Percentiles rank a stretch among this genome's conserved stretches.
Conservation (phyloP, 257 asterid genomes). For the Plantago elongata region DNA sequence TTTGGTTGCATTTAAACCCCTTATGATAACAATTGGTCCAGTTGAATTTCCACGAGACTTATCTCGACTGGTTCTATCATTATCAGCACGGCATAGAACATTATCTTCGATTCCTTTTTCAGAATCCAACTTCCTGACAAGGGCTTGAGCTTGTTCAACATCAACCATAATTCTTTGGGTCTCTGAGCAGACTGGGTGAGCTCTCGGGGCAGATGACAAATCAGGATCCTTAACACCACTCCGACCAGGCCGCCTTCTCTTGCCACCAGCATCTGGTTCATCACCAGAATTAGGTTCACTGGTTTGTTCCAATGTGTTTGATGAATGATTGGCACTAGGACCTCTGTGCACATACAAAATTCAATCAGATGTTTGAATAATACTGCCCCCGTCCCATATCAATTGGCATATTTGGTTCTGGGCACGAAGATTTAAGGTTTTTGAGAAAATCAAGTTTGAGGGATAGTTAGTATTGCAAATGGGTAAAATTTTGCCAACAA, state of each 20-base stretch:
- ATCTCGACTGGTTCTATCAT: slow-evolving; percentile 70
- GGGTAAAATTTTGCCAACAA: too few species aligned
- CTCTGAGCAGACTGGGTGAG: slow-evolving; percentile 76
- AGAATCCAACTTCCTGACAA: slow-evolving; percentile 70
- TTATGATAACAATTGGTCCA: slow-evolving; percentile 81
- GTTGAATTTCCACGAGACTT: slow-evolving; percentile 73
- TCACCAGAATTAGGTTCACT: slow-evolving; percentile 74
- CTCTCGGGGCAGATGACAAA: slow-evolving; percentile 75
- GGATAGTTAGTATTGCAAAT: too few species aligned
- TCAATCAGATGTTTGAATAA: slow-evolving; percentile 1
- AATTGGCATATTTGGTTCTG: too few species aligned
- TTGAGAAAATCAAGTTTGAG: too few species aligned
- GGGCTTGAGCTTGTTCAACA: slow-evolving; percentile 72
- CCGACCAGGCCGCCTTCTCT: slow-evolving; percentile 59
- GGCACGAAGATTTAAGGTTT: too few species aligned
- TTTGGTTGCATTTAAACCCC: slow-evolving; percentile 69
- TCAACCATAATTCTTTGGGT: slow-evolving; percentile 69
- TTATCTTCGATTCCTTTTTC: slow-evolving; percentile 92
- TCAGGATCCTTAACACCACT: slow-evolving; percentile 57
- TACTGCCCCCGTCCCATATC: too few species aligned
- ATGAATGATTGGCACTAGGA: slow-evolving; percentile 56
- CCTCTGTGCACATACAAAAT: slow-evolving; percentile 54
- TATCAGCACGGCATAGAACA: slow-evolving; percentile 68
- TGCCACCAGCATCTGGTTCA: slow-evolving; percentile 64
- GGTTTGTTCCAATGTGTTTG: slow-evolving; percentile 61